Evolutionary conservation across 2,329 filamentous ascomycete genomes (phyloP).

Genomic region (Monascus ruber): DNA sequence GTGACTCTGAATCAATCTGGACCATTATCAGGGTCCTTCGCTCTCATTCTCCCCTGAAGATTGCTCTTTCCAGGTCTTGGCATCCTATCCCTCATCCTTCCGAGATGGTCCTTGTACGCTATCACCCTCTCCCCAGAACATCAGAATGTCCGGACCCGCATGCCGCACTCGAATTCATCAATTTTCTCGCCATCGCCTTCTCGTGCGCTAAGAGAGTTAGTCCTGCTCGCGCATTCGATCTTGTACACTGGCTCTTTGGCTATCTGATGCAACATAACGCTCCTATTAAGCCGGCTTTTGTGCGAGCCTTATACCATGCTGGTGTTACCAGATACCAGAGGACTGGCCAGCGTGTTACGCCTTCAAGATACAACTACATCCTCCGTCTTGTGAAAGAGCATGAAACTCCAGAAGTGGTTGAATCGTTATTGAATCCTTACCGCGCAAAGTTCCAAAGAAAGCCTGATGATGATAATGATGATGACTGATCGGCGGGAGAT

Average conservation of each 20-base stretch:
- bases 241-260: constrained; percentile 37
- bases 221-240: constrained; percentile 32
- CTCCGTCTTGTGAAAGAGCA: constrained; percentile 29
- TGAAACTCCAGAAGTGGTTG: constrained; percentile 34
- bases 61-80: constrained; percentile 24
- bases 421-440: constrained; percentile 8
- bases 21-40: constrained; percentile 23
- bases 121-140: constrained; percentile 11
- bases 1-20: constrained; percentile 15
- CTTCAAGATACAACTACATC: constrained; percentile 31
- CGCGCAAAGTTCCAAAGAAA: background rate
- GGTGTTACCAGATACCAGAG: constrained; percentile 36
- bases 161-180: constrained; percentile 31
- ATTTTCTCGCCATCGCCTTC: constrained; percentile 35
- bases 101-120: constrained; percentile 15
- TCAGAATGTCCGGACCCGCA: constrained; percentile 19
- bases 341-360: constrained; percentile 22
- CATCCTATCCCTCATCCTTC: constrained; percentile 10
- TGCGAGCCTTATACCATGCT: constrained; percentile 39
- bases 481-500: too few relatives aligned
- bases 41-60: constrained; percentile 26
- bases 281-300: constrained; percentile 32
- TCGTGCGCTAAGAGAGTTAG: constrained; percentile 25
- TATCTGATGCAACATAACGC: constrained; percentile 33
- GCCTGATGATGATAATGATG: constrained; percentile 3